These are phyloP conservation scores for Rhynchospora pubera DNA, from an alignment of 176 grass and related monocot genomes.

Conservation along the genomic window DNA sequence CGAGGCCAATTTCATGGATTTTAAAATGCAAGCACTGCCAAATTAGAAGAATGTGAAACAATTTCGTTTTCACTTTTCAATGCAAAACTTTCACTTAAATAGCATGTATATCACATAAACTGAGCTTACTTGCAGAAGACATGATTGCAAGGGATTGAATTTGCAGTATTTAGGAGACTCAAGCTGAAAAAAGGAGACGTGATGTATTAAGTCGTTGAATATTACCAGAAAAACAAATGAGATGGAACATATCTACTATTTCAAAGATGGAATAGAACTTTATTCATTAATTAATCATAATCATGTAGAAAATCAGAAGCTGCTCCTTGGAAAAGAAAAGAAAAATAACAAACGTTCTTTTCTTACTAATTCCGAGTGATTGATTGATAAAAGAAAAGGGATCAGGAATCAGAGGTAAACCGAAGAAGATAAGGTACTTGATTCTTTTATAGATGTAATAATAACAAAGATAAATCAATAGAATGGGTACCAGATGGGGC, in stretches of 20 bases:
- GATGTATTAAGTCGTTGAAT: background rate
- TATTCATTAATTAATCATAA: background rate
- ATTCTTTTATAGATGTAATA: background rate
- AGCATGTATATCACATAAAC: background rate
- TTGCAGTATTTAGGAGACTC: constrained; percentile 57
- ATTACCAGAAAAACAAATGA: background rate
- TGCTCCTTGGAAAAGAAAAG: background rate
- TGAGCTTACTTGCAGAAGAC: constrained; percentile 75
- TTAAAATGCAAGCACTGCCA: constrained; percentile 47
- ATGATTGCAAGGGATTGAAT: constrained; percentile 73
- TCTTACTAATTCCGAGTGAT: background rate
- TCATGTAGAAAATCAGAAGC: background rate
- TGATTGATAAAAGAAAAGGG: background rate
- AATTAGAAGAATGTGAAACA: background rate
- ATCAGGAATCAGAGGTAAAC: background rate
- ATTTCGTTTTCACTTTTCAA: background rate
- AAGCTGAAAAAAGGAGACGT: constrained; percentile 32
- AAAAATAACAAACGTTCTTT: background rate
- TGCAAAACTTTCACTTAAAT: background rate
- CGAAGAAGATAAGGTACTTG: background rate
- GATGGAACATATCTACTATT: background rate
- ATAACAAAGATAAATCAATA: background rate
- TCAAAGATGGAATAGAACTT: background rate
- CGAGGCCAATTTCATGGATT: constrained; percentile 69
- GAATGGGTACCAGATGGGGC: constrained; percentile 71